These are phyloP conservation scores for Penicillium waksmanii DNA, from an alignment of 495 filamentous ascomycete genomes.

Conservation along the genomic window DNA sequence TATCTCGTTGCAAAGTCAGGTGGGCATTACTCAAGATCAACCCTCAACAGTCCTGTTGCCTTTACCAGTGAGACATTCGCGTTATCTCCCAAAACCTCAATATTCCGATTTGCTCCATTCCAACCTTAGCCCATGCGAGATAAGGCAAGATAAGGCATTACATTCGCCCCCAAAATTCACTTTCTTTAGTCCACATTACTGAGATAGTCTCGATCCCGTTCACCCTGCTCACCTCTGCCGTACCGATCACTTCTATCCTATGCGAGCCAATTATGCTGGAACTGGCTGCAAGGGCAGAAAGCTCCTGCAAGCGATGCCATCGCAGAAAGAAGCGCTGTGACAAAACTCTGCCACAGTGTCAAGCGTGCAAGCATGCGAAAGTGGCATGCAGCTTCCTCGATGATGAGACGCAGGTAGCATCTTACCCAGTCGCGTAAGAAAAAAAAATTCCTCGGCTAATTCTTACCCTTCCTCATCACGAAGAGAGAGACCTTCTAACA, in stretches of 20 bases:
- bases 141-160: no score
- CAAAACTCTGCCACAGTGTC: conserved; percentile 37
- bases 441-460: neutral
- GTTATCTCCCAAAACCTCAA: no score
- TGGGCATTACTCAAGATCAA: no score
- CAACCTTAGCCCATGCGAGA: no score
- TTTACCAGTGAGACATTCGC: no score
- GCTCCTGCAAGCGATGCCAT: conserved; percentile 42
- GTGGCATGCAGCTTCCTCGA: conserved; percentile 42
- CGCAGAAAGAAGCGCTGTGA: conserved; percentile 45
- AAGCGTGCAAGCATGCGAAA: conserved; percentile 36
- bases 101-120: no score
- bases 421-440: conserved; percentile 42
- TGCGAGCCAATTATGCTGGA: conserved; percentile 12
- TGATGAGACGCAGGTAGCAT: conserved; percentile 37
- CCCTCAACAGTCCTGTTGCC: no score
- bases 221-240: neutral
- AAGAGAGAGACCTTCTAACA: conserved; percentile 2
- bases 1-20: no score
- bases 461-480: neutral
- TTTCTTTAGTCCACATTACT: no score
- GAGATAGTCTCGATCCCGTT: no score
- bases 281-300: conserved; percentile 19
- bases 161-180: no score
- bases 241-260: neutral